phyloP scores from a whole-genome alignment of 73 alveolate species.

The Paramecium biaurelia region DNA sequence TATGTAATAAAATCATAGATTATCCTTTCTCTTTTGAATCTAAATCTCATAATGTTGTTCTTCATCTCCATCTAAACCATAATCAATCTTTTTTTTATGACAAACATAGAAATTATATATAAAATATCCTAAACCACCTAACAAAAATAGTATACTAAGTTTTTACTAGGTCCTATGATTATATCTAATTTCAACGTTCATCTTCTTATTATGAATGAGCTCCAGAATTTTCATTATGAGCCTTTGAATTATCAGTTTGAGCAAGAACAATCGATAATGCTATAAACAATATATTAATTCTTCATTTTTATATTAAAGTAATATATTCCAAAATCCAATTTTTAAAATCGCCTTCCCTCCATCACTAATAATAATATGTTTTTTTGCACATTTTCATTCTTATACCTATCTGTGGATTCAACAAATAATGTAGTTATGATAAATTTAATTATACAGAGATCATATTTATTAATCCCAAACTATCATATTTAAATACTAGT shows the following conservation, averaged over 20 bases:
- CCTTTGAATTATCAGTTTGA: not conserved
- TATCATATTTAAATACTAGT: slow-evolving; percentile 80
- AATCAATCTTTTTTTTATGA: slow-evolving; percentile 34
- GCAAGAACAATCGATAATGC: not conserved
- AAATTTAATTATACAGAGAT: too few species aligned
- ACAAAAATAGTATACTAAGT: not conserved
- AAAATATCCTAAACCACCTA: not conserved
- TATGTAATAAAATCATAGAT: not conserved
- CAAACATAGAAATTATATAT: slow-evolving; percentile 45
- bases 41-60: not conserved
- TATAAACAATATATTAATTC: not conserved
- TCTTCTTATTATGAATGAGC: not conserved
- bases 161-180: not conserved
- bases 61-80: not conserved
- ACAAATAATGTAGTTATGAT: not conserved
- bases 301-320: slow-evolving; percentile 10
- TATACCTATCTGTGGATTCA: too few species aligned
- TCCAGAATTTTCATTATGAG: not conserved
- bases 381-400: not conserved
- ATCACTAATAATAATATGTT: not conserved
- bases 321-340: not conserved
- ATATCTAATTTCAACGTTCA: not conserved
- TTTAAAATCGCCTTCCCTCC: not conserved
- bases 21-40: slow-evolving; percentile 35
- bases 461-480: too few species aligned